These are phyloP conservation scores for Nicotiana obtusifolia DNA, from an alignment of 257 asterid genomes.

Conservation along the genomic window DNA sequence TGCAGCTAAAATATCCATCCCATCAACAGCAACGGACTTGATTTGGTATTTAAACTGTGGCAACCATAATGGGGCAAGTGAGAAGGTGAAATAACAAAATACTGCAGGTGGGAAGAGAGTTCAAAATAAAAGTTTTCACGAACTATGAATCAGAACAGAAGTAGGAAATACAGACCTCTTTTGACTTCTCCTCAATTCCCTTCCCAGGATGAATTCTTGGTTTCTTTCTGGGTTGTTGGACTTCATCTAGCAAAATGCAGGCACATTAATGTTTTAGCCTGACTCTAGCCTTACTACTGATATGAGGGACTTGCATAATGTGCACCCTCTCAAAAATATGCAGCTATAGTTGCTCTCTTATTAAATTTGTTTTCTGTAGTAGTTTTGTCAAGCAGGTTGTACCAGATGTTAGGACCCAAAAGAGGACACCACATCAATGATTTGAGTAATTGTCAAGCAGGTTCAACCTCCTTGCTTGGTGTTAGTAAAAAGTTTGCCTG, in stretches of 20 bases:
- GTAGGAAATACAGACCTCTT: conserved; percentile 32
- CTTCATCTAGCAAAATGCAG: conserved; percentile 38
- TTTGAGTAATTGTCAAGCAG: background rate
- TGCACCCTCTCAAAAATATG: background rate
- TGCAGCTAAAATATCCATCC: conserved; percentile 49
- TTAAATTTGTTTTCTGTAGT: background rate
- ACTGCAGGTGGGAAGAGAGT: background rate
- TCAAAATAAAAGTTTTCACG: background rate
- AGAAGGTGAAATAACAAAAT: background rate
- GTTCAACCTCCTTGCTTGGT: background rate
- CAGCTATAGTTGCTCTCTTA: background rate
- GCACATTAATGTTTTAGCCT: background rate
- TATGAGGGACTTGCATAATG: background rate
- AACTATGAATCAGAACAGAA: background rate
- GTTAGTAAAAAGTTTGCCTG: background rate
- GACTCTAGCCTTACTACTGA: background rate
- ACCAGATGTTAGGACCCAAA: background rate
- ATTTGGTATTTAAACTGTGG: conserved; percentile 56
- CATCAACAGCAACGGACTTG: conserved; percentile 57
- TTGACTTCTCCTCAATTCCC: conserved; percentile 63
- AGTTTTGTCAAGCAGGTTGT: background rate
- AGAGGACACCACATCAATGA: background rate
- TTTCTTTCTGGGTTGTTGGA: conserved; percentile 49
- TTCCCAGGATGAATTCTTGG: conserved; percentile 66
- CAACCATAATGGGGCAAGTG: background rate